Percentiles rank a stretch among this genome's conserved stretches.
Evolutionary conservation across 2,329 filamentous ascomycete species (phyloP).

Genomic region (Dactylellina sp.): DNA sequence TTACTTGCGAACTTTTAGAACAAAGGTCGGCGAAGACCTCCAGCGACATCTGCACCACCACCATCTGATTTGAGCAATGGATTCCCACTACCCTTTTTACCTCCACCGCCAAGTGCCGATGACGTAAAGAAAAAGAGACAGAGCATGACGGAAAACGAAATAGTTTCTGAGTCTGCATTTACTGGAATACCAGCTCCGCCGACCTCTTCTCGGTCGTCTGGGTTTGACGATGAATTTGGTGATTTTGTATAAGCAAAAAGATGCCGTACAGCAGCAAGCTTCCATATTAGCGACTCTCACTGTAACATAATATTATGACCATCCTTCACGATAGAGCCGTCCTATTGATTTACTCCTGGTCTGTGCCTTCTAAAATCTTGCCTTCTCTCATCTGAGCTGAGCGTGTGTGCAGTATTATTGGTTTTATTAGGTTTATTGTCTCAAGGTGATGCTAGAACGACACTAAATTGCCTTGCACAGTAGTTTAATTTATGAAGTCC

Average conservation of each 20-base stretch:
- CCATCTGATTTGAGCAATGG: constrained; percentile 66
- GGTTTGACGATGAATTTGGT: constrained; percentile 88
- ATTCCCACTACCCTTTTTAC: constrained; percentile 79
- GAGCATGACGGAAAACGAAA: constrained; percentile 65
- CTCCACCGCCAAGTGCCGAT: constrained; percentile 75
- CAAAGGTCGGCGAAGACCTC: constrained; percentile 60
- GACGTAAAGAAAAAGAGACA: constrained; percentile 73
- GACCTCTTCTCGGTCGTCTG: constrained; percentile 71
- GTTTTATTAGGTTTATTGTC: no score
- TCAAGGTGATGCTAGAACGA: no score
- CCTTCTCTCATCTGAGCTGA: no score
- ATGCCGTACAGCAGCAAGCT: neutral
- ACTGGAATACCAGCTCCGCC: constrained; percentile 61
- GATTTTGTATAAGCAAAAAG: constrained; percentile 73
- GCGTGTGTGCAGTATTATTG: no score
- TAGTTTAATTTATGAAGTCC: no score
- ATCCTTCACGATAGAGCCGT: neutral
- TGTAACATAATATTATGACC: constrained; percentile 40
- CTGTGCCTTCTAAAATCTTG: no score
- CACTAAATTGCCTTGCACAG: no score
- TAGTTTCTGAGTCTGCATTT: constrained; percentile 42
- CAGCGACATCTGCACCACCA: constrained; percentile 51
- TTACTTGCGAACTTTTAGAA: constrained; percentile 48
- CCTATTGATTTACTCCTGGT: neutral
- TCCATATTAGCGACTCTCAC: constrained; percentile 16